Percentiles rank a stretch among this genome's conserved stretches.
Conservation (phyloP, 2,329 filamentous ascomycete species). For the Penicillium sp. region DNA sequence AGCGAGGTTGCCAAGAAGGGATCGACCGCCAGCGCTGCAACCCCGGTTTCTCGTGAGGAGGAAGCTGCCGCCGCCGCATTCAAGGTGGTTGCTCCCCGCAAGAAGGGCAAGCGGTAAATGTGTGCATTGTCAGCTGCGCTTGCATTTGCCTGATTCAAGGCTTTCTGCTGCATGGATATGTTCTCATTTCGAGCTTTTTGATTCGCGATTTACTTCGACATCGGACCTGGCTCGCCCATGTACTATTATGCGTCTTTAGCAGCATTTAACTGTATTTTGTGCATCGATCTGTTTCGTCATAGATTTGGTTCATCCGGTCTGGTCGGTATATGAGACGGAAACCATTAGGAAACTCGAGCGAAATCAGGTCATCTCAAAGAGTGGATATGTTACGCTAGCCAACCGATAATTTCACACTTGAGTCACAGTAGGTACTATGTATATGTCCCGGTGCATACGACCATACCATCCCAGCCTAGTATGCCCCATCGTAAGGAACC, state of each 20-base stretch:
- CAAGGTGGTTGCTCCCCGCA: slow-evolving; percentile 87
- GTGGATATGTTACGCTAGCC: too few species aligned
- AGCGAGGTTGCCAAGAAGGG: slow-evolving; percentile 97
- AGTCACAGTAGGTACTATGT: too few species aligned
- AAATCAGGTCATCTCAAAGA: neutral
- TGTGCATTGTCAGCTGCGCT: slow-evolving; percentile 1
- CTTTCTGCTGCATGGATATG: neutral
- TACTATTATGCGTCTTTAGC: slow-evolving; percentile 5
- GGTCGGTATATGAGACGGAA: neutral
- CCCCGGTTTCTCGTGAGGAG: slow-evolving; percentile 49
- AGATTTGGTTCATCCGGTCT: neutral
- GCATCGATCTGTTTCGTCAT: neutral
- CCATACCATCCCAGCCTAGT: neutral
- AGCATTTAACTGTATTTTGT: slow-evolving; percentile 3
- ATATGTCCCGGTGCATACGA: too few species aligned
- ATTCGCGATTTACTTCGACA: neutral
- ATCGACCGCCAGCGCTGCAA: slow-evolving; percentile 29
- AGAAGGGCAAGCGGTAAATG: slow-evolving; percentile 75
- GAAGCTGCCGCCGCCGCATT: slow-evolving; percentile 60
- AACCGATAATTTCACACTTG: too few species aligned
- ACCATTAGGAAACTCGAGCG: too few species aligned
- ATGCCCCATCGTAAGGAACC: slow-evolving; percentile 13
- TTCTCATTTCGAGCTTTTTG: neutral
- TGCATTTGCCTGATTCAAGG: neutral
- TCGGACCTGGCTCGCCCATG: slow-evolving; percentile 1